These are phyloP conservation scores for Thelonectria blattea DNA, from an alignment of 2,329 filamentous ascomycete genomes.

Conservation along the genomic window DNA sequence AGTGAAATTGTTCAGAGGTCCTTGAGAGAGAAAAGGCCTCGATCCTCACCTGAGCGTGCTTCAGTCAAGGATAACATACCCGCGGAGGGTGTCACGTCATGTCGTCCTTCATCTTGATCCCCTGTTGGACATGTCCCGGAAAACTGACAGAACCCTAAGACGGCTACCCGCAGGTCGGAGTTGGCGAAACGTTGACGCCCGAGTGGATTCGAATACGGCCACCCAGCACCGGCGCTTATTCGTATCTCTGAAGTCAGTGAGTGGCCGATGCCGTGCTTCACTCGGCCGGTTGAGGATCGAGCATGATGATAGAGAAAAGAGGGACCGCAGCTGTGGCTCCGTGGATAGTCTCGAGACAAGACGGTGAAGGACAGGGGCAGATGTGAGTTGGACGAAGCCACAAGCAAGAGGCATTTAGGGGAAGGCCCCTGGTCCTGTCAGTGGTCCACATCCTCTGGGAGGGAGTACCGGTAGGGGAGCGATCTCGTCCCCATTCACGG, in stretches of 20 bases:
- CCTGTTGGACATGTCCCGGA: conserved; percentile 16
- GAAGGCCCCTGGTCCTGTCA: conserved; percentile 8
- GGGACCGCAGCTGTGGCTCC: conserved; percentile 14
- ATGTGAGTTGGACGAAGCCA: background rate
- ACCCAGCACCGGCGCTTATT: background rate
- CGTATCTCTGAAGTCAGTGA: background rate
- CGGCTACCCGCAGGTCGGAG: conserved; percentile 6
- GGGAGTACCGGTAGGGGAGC: conserved; percentile 16
- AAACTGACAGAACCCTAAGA: conserved; percentile 1
- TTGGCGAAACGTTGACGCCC: conserved; percentile 1
- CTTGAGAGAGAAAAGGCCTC: conserved; percentile 15
- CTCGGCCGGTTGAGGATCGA: conserved; percentile 22
- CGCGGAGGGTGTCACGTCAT: conserved; percentile 27
- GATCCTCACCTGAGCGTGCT: conserved; percentile 26
- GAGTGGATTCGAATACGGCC: background rate
- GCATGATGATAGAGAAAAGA: conserved; percentile 1
- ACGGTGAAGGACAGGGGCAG: conserved; percentile 7
- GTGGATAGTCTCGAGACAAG: conserved; percentile 16
- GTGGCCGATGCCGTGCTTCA: conserved; percentile 13
- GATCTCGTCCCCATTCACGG: conserved; percentile 31
- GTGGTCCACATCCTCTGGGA: conserved; percentile 19
- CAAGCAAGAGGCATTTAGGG: conserved; percentile 15
- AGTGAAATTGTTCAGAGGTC: conserved; percentile 14
- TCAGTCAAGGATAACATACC: conserved; percentile 23
- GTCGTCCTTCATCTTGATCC: conserved; percentile 27